Percentiles rank a stretch among this genome's conserved stretches.
phyloP scores from a whole-genome alignment of 371 early-diverging fungal species.

The Capillidium rhysosporum region DNA sequence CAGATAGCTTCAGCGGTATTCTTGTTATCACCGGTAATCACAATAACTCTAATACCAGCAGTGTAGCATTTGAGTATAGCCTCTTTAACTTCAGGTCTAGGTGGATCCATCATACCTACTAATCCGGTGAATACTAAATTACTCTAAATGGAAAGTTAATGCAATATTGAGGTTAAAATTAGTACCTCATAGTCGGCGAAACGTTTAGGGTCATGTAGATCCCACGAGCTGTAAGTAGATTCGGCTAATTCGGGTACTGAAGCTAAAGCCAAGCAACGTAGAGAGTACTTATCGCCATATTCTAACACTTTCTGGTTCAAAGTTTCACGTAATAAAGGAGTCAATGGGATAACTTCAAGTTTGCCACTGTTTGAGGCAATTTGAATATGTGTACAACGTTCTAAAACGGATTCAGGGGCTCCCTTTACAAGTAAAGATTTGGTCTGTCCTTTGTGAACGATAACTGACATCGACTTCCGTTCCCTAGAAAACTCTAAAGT shows the following conservation, averaged over 20 bases:
- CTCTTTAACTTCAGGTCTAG: constrained; percentile 75
- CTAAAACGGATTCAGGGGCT: constrained; percentile 84
- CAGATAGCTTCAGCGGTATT: constrained; percentile 90
- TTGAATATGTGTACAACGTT: constrained; percentile 56
- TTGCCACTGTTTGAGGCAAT: constrained; percentile 17
- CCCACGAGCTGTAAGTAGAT: constrained; percentile 17
- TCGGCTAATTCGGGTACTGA: constrained; percentile 39
- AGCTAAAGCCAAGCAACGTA: constrained; percentile 81
- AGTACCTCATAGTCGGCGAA: constrained; percentile 41
- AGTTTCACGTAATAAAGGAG: constrained; percentile 31
- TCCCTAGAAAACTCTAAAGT: constrained; percentile 90
- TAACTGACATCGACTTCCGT: constrained; percentile 90
- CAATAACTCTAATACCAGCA: constrained; percentile 92
- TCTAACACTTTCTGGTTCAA: constrained; percentile 44
- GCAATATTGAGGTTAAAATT: background rate
- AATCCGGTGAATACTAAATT: constrained; percentile 83
- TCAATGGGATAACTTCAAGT: constrained; percentile 28
- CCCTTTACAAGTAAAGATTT: constrained; percentile 62
- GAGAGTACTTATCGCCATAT: constrained; percentile 54
- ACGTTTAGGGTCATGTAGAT: constrained; percentile 33
- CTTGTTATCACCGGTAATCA: constrained; percentile 97
- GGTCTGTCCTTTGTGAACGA: constrained; percentile 23
- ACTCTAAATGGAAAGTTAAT: constrained; percentile 8
- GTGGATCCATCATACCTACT: constrained; percentile 93
- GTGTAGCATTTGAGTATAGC: constrained; percentile 65